Evolutionary conservation across 805 yeast genomes (phyloP), one percentile per base, ranked within the genome.

Genomic region (Maudiozyma serrabonitensis): DNA sequence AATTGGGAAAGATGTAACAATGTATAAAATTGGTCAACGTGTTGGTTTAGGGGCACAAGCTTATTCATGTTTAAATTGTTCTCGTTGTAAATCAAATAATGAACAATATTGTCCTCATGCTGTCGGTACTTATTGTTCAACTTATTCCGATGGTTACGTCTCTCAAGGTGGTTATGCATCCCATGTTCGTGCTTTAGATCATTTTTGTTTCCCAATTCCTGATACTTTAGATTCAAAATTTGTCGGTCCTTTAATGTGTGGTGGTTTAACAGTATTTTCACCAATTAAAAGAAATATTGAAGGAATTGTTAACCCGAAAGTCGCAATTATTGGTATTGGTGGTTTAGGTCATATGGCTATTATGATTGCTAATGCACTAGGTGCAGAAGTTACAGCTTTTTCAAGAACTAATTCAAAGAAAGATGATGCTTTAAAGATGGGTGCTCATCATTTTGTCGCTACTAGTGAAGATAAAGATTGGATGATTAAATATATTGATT

Each of bases 21-120:
- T 69, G 54, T 48, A 72, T 68, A 68, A 75, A 73, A 63, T 81
- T 21, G 95, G 95, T 46, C 82, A 87, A 54, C 71, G 87, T 53
- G 91, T 84, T 25, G 95, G 91, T 47, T 74, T 84, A 43, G 95
- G 95, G 56, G 90, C 93, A 25, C 81, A 78, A 59, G 71, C 75
- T 23, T 69, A 68, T 52, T 69, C 84, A 40, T 85, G 93, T 69
- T 64, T 72, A 48, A 67, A 75, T n/a, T 86, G 95, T 68, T 59
- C 70, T 45, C 71, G 79, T 58, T 86, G 89, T 72, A 62, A 70
- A 23, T 53, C 60, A 38, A 73, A 70, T 56, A 74, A 79, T 61
- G 83, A 81, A 56, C 74, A 68, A 54, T 78, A 76, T 70, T 84
- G 93, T 68, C 43, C 64, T 9, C 59, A 71, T 15, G 43, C 54